Evolutionary conservation across 2,329 filamentous ascomycete species (phyloP), one percentile per base, ranked within the genome.

Genomic region (Venturia oleaginea): DNA sequence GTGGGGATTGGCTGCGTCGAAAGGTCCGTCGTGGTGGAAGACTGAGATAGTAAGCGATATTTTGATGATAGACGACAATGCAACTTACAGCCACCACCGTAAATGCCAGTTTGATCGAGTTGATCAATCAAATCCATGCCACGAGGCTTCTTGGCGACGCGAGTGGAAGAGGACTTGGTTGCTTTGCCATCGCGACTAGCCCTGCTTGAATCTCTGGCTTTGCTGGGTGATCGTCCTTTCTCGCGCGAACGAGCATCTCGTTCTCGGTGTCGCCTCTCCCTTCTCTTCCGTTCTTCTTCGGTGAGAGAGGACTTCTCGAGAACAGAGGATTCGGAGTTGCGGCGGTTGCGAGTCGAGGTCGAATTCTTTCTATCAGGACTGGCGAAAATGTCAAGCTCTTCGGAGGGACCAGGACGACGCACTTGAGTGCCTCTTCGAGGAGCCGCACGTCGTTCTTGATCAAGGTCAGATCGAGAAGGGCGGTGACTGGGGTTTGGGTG

Each of bases 11-110:
- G 94, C 90, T 24, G 94, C 94, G 76, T 99, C 94, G 71, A 97
- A 99, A 4, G 94, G 94, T 0, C 94, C 94, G 72, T 97, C 94
- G 72, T 99, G 94, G 72, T 99, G 94, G 77, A 97, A 96, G 69
- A 96, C 92, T 96, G 71, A 19, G 46, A 37, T 15, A 4, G 15
- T 54, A 22, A 46, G 60, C 27, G 24, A 54, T n/a, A 38, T 43
- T 59, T 24, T 59, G 62, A 13, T 37, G 62, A 17, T n/a, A 64
- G 64, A 42, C 30, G n/a, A 27, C 6, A 24, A n/a, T 11, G 30
- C 15, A 27, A 86, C 90, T 78, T 81, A 95, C 91, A 80, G 77
- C 93, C 92, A 71, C 89, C 91, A 65, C 94, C 93, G 73, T 96
- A 97, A 70, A 97, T 95, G 74, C 92, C 92, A 4, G 92, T 97